phyloP scores from a whole-genome alignment of 2,329 filamentous ascomycete species.

The Ilyonectria destructans region DNA sequence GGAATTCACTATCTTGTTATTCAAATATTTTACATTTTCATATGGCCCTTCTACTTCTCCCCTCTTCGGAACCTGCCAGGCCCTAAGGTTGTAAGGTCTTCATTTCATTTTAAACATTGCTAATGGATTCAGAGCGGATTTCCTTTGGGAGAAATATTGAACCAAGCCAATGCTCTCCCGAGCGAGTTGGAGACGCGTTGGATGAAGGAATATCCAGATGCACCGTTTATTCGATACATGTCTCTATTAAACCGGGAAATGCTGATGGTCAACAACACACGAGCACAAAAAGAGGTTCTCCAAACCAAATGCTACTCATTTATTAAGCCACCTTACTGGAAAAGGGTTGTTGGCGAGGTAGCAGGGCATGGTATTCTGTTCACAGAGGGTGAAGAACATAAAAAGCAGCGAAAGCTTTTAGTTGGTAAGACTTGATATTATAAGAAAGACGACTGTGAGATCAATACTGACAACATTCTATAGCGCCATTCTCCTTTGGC shows the following conservation, averaged over 20 bases:
- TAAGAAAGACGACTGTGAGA: background rate
- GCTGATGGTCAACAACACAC: background rate
- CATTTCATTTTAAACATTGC: too few relatives aligned
- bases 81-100: background rate
- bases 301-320: background rate
- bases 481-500: background rate
- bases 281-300: background rate
- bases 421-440: background rate
- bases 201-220: conserved; percentile 3
- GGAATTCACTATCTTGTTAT: background rate
- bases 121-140: background rate
- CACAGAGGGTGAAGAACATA: background rate
- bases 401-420: background rate
- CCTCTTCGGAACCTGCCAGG: background rate
- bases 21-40: background rate
- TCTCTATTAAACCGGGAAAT: background rate
- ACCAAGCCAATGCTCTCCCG: background rate
- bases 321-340: background rate
- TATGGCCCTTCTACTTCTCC: conserved; percentile 1
- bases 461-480: background rate
- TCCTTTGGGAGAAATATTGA: background rate
- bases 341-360: background rate
- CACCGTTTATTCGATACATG: conserved; percentile 7
- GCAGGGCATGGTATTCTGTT: background rate
- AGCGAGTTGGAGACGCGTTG: conserved; percentile 1